Conservation (phyloP, 495 filamentous ascomycete genomes). For the Penicillium longicatenatum region DNA sequence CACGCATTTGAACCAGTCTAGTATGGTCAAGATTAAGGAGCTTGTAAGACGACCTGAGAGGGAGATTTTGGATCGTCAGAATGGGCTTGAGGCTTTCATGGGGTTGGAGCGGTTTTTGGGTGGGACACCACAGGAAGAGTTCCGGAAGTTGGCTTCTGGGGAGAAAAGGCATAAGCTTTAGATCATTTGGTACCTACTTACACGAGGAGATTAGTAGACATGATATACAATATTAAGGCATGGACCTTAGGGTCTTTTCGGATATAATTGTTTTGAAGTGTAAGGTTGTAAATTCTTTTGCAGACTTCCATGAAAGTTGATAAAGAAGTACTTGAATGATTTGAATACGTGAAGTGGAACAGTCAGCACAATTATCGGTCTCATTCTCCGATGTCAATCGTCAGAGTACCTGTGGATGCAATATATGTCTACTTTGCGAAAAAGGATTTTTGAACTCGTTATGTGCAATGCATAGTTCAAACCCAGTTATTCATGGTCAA, state of each 20-base stretch:
- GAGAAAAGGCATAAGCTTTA: conserved; percentile 87
- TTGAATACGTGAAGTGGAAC: no score
- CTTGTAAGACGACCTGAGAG: conserved; percentile 74
- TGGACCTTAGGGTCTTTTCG: no score
- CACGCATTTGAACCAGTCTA: conserved; percentile 73
- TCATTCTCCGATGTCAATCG: not conserved
- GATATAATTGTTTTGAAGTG: no score
- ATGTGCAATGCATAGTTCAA: not conserved
- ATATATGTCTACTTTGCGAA: no score
- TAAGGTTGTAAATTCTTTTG: no score
- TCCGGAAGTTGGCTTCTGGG: conserved; percentile 63
- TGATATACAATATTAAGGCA: not conserved
- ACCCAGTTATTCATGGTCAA: not conserved
- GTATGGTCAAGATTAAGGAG: conserved; percentile 81
- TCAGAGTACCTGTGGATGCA: not conserved
- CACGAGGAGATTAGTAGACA: not conserved
- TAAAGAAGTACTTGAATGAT: no score
- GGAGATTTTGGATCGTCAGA: conserved; percentile 73
- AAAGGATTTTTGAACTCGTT: not conserved
- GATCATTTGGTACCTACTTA: not conserved
- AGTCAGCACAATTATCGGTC: no score
- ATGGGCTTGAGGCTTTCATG: conserved; percentile 78
- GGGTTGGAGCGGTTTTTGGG: conserved; percentile 78
- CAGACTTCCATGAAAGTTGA: no score
- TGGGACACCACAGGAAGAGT: conserved; percentile 85